phyloP scores from a whole-genome alignment of 2,329 filamentous ascomycete genomes.

The Verticillium zaregamsianum region DNA sequence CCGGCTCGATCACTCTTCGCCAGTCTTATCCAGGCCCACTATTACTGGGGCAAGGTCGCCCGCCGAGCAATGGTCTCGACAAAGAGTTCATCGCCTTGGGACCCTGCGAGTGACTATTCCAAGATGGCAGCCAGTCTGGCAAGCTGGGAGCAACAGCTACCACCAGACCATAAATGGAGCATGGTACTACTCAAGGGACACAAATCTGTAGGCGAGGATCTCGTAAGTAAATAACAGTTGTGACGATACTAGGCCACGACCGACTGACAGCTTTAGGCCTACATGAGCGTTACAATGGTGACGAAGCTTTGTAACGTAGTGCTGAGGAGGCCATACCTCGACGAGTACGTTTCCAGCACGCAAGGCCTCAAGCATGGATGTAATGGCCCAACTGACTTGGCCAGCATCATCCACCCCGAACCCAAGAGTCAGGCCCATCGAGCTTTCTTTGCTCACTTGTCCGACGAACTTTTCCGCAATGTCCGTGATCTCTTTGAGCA shows the following conservation, averaged over 20 bases:
- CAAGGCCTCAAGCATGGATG: neutral
- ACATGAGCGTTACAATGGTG: constrained; percentile 51
- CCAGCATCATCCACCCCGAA: constrained; percentile 39
- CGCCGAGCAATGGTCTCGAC: constrained; percentile 42
- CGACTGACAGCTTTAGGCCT: constrained; percentile 33
- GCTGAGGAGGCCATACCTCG: constrained; percentile 48
- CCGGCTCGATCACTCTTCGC: constrained; percentile 49
- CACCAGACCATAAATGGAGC: constrained; percentile 44
- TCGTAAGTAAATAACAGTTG: constrained; percentile 30
- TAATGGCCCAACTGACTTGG: neutral
- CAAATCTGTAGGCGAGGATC: constrained; percentile 43
- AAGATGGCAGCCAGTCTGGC: constrained; percentile 35
- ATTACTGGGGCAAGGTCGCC: constrained; percentile 49
- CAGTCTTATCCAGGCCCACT: constrained; percentile 49
- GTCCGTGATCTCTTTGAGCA: constrained; percentile 44
- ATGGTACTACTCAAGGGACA: constrained; percentile 36
- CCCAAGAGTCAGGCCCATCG: constrained; percentile 30
- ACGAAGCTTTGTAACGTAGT: constrained; percentile 54
- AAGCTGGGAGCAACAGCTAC: constrained; percentile 45
- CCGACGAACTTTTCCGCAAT: constrained; percentile 43
- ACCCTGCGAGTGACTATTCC: constrained; percentile 42
- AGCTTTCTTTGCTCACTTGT: constrained; percentile 38
- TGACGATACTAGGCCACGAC: neutral
- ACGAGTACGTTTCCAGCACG: constrained; percentile 34
- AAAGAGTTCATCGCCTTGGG: constrained; percentile 40